A percentile compares a stretch with the other conserved stretches of the same genome.
Evolutionary conservation across 1,284 basidiomycete species (phyloP).

Genomic region (Sparassis latifolia): DNA sequence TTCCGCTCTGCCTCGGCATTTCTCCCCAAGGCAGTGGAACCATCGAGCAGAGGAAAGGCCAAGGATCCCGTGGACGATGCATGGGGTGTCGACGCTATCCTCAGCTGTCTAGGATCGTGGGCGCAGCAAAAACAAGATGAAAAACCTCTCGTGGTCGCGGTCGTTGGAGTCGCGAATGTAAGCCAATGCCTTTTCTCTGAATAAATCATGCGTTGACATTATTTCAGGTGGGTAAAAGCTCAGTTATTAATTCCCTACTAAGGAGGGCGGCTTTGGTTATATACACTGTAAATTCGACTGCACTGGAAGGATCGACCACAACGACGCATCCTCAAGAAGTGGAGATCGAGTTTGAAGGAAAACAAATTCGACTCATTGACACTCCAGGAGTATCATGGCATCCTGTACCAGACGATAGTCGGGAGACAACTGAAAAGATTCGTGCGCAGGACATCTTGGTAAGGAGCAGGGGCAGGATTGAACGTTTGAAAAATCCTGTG

Average conservation of each 20-base stretch:
- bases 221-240: conserved; percentile 77
- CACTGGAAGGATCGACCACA: conserved; percentile 58
- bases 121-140: conserved; percentile 40
- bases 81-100: conserved; percentile 46
- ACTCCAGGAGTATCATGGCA: conserved; percentile 77
- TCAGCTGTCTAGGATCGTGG: conserved; percentile 38
- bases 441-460: conserved; percentile 70
- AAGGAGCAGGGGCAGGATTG: conserved; percentile 81
- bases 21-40: conserved; percentile 34
- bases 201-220: conserved; percentile 5
- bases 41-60: conserved; percentile 36
- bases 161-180: conserved; percentile 75
- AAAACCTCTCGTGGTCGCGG: conserved; percentile 54
- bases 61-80: conserved; percentile 46
- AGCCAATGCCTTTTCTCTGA: conserved; percentile 1
- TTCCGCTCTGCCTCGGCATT: conserved; percentile 78
- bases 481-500: conserved; percentile 81
- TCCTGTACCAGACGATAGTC: conserved; percentile 32
- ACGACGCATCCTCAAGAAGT: conserved; percentile 64
- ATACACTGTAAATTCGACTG: conserved; percentile 52
- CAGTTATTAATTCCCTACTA: conserved; percentile 74
- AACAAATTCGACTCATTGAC: conserved; percentile 64
- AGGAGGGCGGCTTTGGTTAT: conserved; percentile 46
- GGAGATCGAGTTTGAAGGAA: conserved; percentile 37
- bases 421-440: conserved; percentile 36